Conservation (phyloP, 2,329 filamentous ascomycete genomes). For the Diaporthe sp. region DNA sequence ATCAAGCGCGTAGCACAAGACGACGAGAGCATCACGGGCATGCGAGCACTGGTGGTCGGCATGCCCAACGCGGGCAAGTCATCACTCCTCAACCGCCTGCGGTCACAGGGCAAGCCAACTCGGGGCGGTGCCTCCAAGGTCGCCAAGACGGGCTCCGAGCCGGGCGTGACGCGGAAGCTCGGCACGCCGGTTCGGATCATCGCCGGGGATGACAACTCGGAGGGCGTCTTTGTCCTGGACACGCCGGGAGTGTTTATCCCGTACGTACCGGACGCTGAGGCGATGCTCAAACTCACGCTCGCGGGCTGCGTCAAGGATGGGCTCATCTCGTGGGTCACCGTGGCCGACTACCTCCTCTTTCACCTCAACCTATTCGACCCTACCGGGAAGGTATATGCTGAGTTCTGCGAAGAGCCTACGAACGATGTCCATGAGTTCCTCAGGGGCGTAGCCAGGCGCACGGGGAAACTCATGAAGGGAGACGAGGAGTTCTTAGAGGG, state of each 20-base stretch:
- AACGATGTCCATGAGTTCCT: slow-evolving; percentile 86
- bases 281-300: slow-evolving; percentile 95
- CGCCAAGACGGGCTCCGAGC: slow-evolving; percentile 86
- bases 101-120: slow-evolving; percentile 72
- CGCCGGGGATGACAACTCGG: slow-evolving; percentile 56
- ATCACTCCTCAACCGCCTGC: slow-evolving; percentile 89
- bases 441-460: slow-evolving; percentile 76
- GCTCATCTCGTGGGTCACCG: slow-evolving; percentile 80
- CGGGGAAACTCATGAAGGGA: slow-evolving; percentile 81
- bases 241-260: slow-evolving; percentile 97
- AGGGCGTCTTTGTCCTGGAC: slow-evolving; percentile 87
- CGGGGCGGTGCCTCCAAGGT: slow-evolving; percentile 70
- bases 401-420: slow-evolving; percentile 75
- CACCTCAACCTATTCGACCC: slow-evolving; percentile 80
- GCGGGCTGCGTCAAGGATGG: slow-evolving; percentile 93
- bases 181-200: slow-evolving; percentile 85
- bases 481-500: slow-evolving; percentile 78
- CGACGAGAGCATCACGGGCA: slow-evolving; percentile 78
- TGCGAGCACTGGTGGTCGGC: slow-evolving; percentile 88
- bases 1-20: slow-evolving; percentile 64
- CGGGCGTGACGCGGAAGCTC: slow-evolving; percentile 90
- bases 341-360: slow-evolving; percentile 93
- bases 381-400: slow-evolving; percentile 65
- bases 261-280: slow-evolving; percentile 85
- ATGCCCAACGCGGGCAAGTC: slow-evolving; percentile 99